phyloP scores from a whole-genome alignment of 106 monocot genomes.

The Iris macrosiphon region DNA sequence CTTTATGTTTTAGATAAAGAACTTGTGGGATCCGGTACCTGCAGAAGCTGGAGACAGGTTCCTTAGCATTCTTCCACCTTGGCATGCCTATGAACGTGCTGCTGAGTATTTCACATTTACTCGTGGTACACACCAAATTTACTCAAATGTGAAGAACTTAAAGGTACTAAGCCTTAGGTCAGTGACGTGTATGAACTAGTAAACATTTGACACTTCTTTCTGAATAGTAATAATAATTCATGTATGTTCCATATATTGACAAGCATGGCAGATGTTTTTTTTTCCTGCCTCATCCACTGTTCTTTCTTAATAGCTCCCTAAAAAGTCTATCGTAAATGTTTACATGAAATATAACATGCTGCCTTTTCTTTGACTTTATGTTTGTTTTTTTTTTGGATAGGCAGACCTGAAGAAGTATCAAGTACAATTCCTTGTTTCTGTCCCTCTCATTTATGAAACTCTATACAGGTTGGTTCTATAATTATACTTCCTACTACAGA shows the following conservation, averaged over 20 bases:
- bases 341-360: not conserved
- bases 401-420: constrained; percentile 75
- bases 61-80: constrained; percentile 89
- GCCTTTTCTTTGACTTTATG: not conserved
- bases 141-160: constrained; percentile 72
- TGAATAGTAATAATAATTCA: not conserved
- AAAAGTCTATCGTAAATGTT: not conserved
- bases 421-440: constrained; percentile 72
- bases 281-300: not conserved
- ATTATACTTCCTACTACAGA: not conserved
- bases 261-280: not conserved
- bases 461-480: constrained; percentile 66
- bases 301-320: not conserved
- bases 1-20: constrained; percentile 45
- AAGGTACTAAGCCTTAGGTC: constrained; percentile 45
- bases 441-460: constrained; percentile 90
- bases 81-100: constrained; percentile 98
- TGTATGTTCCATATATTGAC: not conserved
- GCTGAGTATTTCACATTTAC: constrained; percentile 77
- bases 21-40: constrained; percentile 82
- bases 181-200: not conserved
- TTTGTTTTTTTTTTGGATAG: constrained; percentile 22
- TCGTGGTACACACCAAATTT: constrained; percentile 73
- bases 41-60: constrained; percentile 73
- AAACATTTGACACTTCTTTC: not conserved